Percentiles rank a stretch among this genome's conserved stretches.
Evolutionary conservation across 345 rosid species (phyloP).

Genomic region (Draba incana): DNA sequence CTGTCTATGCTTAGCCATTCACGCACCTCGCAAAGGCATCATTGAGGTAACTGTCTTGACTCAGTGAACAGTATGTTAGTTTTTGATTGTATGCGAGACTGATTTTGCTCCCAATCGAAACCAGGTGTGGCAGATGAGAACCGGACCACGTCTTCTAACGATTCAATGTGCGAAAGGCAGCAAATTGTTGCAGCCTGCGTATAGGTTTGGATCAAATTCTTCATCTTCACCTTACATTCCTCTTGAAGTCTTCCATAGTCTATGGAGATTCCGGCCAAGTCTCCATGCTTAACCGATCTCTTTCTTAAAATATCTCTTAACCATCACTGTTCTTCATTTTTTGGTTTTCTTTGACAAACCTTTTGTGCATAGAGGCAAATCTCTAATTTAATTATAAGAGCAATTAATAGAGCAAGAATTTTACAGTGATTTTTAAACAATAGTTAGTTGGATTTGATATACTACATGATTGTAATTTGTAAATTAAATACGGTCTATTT

Average conservation of each 20-base stretch:
- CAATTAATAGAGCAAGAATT: background rate
- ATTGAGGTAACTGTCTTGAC: slow-evolving; percentile 85
- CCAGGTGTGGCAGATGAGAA: slow-evolving; percentile 99
- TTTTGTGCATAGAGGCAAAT: slow-evolving; percentile 28
- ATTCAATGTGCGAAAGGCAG: slow-evolving; percentile 76
- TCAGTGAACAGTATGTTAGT: background rate
- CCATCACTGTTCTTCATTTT: background rate
- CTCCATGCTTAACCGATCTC: slow-evolving; percentile 69
- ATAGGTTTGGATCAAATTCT: slow-evolving; percentile 72
- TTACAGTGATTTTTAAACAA: background rate
- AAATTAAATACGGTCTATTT: too few species aligned
- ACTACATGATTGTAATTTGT: too few species aligned
- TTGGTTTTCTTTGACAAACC: background rate
- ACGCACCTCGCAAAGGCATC: slow-evolving; percentile 95
- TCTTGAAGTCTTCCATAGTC: slow-evolving; percentile 75
- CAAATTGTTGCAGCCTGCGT: slow-evolving; percentile 80
- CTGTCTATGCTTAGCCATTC: slow-evolving; percentile 92
- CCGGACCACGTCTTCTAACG: slow-evolving; percentile 77
- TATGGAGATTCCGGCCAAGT: slow-evolving; percentile 90
- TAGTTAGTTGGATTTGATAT: too few species aligned
- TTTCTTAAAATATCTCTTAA: slow-evolving; percentile 41
- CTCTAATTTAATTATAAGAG: slow-evolving; percentile 21
- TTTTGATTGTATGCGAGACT: background rate
- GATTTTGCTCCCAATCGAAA: background rate
- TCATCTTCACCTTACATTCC: slow-evolving; percentile 80